A percentile compares a stretch with the other conserved stretches of the same genome.
Evolutionary conservation across 306 rosid genomes (phyloP).

Genomic region (Cajanus cajan): DNA sequence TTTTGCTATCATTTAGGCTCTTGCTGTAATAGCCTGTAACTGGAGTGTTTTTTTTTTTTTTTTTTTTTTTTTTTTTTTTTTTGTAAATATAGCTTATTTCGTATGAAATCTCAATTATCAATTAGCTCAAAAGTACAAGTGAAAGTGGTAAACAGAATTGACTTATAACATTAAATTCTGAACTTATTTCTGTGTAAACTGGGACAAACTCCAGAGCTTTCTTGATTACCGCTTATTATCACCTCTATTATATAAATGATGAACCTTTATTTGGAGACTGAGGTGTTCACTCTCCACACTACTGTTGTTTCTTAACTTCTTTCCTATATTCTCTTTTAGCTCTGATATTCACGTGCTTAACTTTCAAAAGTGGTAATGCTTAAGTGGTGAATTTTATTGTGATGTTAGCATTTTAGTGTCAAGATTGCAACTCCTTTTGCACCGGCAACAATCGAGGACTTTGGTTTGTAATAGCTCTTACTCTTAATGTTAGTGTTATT

Average conservation of each 20-base stretch:
- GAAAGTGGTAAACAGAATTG: neutral
- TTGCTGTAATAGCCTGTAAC: neutral
- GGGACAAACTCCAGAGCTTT: neutral
- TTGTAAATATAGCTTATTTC: too few species aligned
- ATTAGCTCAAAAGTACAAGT: neutral
- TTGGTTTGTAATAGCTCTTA: too few species aligned
- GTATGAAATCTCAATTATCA: neutral
- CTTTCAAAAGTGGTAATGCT: neutral
- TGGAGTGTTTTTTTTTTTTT: neutral
- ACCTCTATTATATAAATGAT: neutral
- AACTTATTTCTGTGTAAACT: neutral
- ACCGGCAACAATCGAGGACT: too few species aligned
- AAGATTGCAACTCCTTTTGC: too few species aligned
- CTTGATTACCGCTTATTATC: neutral
- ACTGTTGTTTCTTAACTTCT: neutral
- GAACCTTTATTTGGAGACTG: neutral
- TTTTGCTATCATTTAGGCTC: neutral
- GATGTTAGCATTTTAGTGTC: neutral
- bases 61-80: neutral
- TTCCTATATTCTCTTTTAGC: neutral
- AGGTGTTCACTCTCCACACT: neutral
- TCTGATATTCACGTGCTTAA: neutral
- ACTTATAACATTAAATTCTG: neutral
- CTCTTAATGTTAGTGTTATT: too few species aligned
- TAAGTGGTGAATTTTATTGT: neutral